Percentiles rank a stretch among this genome's conserved stretches.
These are phyloP conservation scores for Fusarium camptoceras DNA, from an alignment of 2,329 filamentous ascomycete species.

Conservation along the genomic window DNA sequence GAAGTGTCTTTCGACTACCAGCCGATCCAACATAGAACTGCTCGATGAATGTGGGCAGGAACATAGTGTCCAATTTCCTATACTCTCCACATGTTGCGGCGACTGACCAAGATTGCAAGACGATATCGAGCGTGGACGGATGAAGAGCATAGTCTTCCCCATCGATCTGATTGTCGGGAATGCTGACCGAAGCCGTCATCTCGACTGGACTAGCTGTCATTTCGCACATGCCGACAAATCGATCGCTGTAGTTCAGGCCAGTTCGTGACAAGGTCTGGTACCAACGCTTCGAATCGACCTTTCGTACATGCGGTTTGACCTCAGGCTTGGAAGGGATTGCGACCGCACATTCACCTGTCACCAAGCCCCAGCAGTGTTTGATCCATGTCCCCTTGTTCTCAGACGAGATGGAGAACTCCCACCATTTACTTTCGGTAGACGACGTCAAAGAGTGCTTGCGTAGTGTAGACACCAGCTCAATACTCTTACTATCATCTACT, in stretches of 20 bases:
- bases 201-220: background rate
- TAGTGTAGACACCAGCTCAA: no score
- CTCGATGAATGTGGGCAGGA: background rate
- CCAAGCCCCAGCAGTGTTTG: background rate
- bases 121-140: background rate
- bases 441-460: no score
- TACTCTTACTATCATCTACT: no score
- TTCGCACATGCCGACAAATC: background rate
- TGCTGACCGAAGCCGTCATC: background rate
- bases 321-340: background rate
- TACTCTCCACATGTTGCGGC: background rate
- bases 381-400: no score
- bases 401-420: no score
- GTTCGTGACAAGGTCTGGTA: background rate
- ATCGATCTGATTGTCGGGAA: background rate
- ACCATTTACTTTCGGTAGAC: no score
- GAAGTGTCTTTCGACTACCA: background rate
- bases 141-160: background rate
- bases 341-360: background rate
- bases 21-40: background rate
- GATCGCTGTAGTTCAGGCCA: background rate
- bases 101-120: background rate
- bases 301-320: background rate
- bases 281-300: background rate
- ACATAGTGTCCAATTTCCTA: background rate